A percentile compares a stretch with the other conserved stretches of the same genome.
phyloP scores from a whole-genome alignment of 2,329 filamentous ascomycete genomes.

The Pestalotiopsis fici region DNA sequence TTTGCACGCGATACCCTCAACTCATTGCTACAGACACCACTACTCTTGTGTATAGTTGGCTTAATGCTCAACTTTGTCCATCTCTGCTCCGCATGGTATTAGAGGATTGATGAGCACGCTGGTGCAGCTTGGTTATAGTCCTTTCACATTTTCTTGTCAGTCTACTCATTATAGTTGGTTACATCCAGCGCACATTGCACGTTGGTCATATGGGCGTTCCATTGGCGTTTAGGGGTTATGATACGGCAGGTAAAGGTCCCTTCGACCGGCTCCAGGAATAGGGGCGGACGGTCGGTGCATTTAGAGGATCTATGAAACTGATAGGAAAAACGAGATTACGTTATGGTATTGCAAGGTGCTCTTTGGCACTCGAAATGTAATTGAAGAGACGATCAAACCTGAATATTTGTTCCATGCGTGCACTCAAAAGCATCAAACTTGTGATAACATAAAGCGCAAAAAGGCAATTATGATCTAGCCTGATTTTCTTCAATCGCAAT shows the following conservation, averaged over 20 bases:
- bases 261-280: slow-evolving; percentile 1
- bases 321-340: slow-evolving; percentile 10
- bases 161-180: neutral
- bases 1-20: slow-evolving; percentile 23
- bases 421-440: too few relatives aligned
- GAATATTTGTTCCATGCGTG: neutral
- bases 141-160: neutral
- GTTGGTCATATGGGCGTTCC: slow-evolving; percentile 9
- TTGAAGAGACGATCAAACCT: slow-evolving; percentile 18
- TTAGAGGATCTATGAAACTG: slow-evolving; percentile 2
- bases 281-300: neutral
- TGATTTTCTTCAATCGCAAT: neutral
- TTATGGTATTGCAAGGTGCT: slow-evolving; percentile 13
- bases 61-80: slow-evolving; percentile 15
- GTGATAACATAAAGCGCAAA: neutral
- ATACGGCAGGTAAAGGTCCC: neutral
- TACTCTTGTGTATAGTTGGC: slow-evolving; percentile 11
- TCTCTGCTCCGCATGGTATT: slow-evolving; percentile 7
- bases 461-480: neutral
- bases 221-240: slow-evolving; percentile 1
- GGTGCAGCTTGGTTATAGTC: slow-evolving; percentile 1
- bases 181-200: neutral
- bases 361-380: slow-evolving; percentile 13
- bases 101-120: slow-evolving; percentile 11
- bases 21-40: slow-evolving; percentile 18